Evolutionary conservation across 78 protist genomes (phyloP), one percentile per base, ranked within the genome.

Genomic region (Dictyostelium firmibasis): DNA sequence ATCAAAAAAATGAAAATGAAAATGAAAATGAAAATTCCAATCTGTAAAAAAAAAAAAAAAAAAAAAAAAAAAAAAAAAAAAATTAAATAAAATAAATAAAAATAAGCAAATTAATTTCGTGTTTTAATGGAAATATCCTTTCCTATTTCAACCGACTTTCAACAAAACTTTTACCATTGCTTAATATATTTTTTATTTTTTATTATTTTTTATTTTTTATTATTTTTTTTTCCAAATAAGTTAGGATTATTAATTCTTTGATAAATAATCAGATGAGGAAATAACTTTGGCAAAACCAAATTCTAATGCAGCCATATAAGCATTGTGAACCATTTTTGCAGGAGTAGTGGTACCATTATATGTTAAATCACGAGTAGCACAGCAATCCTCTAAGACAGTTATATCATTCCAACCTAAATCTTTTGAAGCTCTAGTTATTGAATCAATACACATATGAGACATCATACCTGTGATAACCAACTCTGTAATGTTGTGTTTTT

Each of bases 281-380:
- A 79, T 79, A 27, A 79, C 85, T 79, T 79, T 79, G 1, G 53
- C 85, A 79, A 79, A 79, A 33, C 44, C 85, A 79, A 79, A 79
- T 29, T 18, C 6, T 47, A 79, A 35, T 3, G 85, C 85, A 16
- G 70, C 14, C 33, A 79, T n/a, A 27, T 47, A 79, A 9, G 85
- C 62, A 29, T 4, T 25, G 33, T 79, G 85, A 25, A 79, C 85
- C 0, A n/a, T 13, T 44, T 7, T 25, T 3, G 85, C 85, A 9
- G 18, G n/a, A 20, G 53, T 47, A 27, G 38, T 41, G 18, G 23
- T 47, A 16, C 38, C 38, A 27, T 33, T 64, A 6, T 27, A 47
- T 38, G 69, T 10, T 47, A 79, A 47, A 16, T 79, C 85, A 33
- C 85, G 36, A 4, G 85, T 47, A 11, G 85, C 85, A 79, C 70